Evolutionary conservation across 768 basidiomycete genomes (phyloP).

Genomic region (Coprinellus aureogranulatus): DNA sequence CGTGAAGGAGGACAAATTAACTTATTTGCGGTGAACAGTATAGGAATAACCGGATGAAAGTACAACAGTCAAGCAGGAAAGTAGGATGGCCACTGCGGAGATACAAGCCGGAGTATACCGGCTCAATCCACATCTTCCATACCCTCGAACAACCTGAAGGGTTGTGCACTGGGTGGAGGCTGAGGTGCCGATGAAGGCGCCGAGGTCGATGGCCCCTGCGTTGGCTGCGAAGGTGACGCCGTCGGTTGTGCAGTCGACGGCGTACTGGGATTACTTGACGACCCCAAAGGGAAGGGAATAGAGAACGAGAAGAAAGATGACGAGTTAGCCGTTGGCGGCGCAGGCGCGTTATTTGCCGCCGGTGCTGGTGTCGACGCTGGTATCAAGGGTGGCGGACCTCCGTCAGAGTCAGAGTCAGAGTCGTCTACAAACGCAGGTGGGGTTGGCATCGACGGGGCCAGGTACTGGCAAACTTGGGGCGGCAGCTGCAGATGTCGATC

Average conservation of each 20-base stretch:
- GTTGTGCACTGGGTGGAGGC: background rate
- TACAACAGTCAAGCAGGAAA: background rate
- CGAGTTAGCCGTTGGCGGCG: background rate
- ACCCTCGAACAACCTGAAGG: slow-evolving; percentile 1
- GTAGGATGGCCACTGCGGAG: too few species aligned
- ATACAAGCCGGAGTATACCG: background rate
- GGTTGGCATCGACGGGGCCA: too few species aligned
- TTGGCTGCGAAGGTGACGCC: too few species aligned
- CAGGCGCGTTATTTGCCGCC: slow-evolving; percentile 2
- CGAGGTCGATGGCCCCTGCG: background rate
- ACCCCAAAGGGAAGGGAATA: background rate
- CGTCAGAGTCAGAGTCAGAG: too few species aligned
- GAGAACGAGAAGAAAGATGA: background rate
- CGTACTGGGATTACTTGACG: background rate
- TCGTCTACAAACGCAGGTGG: too few species aligned
- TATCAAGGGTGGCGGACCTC: background rate
- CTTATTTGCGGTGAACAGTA: too few species aligned
- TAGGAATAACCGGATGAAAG: background rate
- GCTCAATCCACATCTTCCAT: slow-evolving; percentile 26
- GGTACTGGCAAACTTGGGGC: too few species aligned
- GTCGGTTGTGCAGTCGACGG: background rate
- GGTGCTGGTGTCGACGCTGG: slow-evolving; percentile 7
- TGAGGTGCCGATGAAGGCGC: background rate
- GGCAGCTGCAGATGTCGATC: too few species aligned
- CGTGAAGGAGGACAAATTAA: too few species aligned